phyloP scores from a whole-genome alignment of 345 rosid genomes.

The Linum trigynum region DNA sequence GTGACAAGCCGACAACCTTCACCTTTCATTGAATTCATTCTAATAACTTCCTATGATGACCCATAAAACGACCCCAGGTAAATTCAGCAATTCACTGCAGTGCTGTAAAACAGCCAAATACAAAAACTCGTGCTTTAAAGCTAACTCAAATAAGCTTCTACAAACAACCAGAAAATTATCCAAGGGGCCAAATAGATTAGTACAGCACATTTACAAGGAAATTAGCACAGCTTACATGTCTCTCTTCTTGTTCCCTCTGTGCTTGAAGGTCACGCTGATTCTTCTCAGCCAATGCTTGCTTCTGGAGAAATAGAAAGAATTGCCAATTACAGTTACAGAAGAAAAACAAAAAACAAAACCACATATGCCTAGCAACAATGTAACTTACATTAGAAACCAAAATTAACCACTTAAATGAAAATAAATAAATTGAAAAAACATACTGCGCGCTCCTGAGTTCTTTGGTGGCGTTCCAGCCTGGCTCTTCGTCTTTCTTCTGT shows the following conservation, averaged over 20 bases:
- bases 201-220: background rate
- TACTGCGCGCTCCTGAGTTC: conserved; percentile 99
- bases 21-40: too few relatives aligned
- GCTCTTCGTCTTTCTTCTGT: conserved; percentile 88
- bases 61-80: too few relatives aligned
- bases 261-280: conserved; percentile 85
- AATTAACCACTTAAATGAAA: background rate
- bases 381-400: conserved; percentile 9
- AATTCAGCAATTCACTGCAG: too few relatives aligned
- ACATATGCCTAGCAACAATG: background rate
- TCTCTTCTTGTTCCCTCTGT: conserved; percentile 89
- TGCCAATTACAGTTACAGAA: background rate
- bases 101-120: too few relatives aligned
- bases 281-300: conserved; percentile 93
- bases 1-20: too few relatives aligned
- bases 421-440: conserved; percentile 18
- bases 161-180: too few relatives aligned
- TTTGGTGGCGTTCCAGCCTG: conserved; percentile 87
- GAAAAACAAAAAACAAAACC: background rate
- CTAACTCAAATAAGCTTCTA: too few relatives aligned
- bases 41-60: too few relatives aligned
- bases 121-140: too few relatives aligned
- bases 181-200: background rate
- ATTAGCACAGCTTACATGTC: conserved; percentile 59
- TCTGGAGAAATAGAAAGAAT: conserved; percentile 31